Base-by-base conservation (phyloP, 768 basidiomycete species). In the Terana coerulea region DNA sequence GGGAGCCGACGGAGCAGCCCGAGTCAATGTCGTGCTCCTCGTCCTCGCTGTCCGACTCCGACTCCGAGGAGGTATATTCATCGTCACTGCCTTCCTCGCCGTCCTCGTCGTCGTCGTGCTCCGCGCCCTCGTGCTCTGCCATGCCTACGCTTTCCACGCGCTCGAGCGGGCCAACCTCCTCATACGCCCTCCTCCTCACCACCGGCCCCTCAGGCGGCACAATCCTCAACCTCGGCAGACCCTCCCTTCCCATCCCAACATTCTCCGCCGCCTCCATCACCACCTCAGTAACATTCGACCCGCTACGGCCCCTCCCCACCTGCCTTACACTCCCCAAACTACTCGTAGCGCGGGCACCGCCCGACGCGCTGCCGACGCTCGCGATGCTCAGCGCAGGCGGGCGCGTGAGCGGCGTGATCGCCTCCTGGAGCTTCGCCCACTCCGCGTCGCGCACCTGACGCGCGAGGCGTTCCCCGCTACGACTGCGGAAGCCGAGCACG, bases 371-470 rank as follows among this genome's bases (percentile, higher is more conserved):
- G n/a, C n/a, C n/a, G n/a, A n/a, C n/a, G n/a, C n/a, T n/a, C n/a
- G n/a, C n/a, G n/a, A n/a, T n/a, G n/a, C n/a, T n/a, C 49, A 36
- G 43, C 42, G 37, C 42, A 3, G 49, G 49, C 41, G 47, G 53
- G 11, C 31, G 53, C 33, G 53, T 43, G 29, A 44, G 37, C 15
- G 53, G 44, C 14, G 37, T 46, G 28, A 30, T 46, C 10, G 42
- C 41, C 12, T 24, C 37, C 10, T 28, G 49, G 25, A 50, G n/a
- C n/a, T n/a, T 25, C 9, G 22, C 11, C 10, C 24, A n/a, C 26
- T 30, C 19, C 9, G 17, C 30, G 6, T 17, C 31, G 12, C 15
- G 8, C 31, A 6, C 17, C 7, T n/a, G 37, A 5, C 21, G 30
- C 45, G 17, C 43, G 5, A 30, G 30, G 30, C 45, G 45, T 22